Conservation (phyloP, 1,139 yeast species). For the Saccharomyces hybrid region DNA sequence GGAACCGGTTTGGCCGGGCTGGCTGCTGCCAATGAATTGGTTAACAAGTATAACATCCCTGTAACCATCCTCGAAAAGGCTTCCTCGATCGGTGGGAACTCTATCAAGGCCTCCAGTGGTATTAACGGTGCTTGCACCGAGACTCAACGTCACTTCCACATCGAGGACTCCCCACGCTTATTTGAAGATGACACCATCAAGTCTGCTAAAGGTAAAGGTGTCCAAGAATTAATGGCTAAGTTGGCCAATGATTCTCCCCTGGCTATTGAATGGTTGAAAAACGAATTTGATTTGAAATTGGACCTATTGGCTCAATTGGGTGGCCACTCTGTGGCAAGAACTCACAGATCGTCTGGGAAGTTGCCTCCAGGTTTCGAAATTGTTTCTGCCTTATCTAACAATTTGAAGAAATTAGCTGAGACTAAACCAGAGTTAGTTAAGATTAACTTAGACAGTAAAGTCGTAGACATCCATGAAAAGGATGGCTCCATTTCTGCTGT, state of each 20-base stretch:
- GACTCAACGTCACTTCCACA: slow-evolving; percentile 46
- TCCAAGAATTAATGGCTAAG: slow-evolving; percentile 37
- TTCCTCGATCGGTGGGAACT: slow-evolving; percentile 64
- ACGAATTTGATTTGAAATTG: slow-evolving; percentile 51
- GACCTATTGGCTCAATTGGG: slow-evolving; percentile 64
- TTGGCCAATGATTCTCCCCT: slow-evolving; percentile 41
- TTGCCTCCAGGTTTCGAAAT: slow-evolving; percentile 75
- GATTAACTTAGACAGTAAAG: slow-evolving; percentile 48
- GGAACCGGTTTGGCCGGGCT: slow-evolving; percentile 82
- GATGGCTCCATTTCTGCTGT: slow-evolving; percentile 40
- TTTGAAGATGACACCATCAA: slow-evolving; percentile 60
- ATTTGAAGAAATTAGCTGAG: slow-evolving; percentile 44
- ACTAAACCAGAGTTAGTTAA: slow-evolving; percentile 45
- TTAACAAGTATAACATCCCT: slow-evolving; percentile 43
- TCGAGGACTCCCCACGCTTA: slow-evolving; percentile 48
- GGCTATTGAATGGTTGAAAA: slow-evolving; percentile 69
- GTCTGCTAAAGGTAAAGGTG: slow-evolving; percentile 59
- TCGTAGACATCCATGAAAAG: slow-evolving; percentile 43
- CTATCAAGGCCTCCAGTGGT: slow-evolving; percentile 77
- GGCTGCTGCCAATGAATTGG: slow-evolving; percentile 64
- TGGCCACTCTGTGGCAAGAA: slow-evolving; percentile 67
- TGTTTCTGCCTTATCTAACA: slow-evolving; percentile 52
- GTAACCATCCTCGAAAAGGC: slow-evolving; percentile 57
- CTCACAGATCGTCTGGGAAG: slow-evolving; percentile 59
- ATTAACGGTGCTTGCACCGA: slow-evolving; percentile 68